Percentiles rank a stretch among this genome's conserved stretches.
Conservation (phyloP, 495 filamentous ascomycete species). For the Daldinia grandis region DNA sequence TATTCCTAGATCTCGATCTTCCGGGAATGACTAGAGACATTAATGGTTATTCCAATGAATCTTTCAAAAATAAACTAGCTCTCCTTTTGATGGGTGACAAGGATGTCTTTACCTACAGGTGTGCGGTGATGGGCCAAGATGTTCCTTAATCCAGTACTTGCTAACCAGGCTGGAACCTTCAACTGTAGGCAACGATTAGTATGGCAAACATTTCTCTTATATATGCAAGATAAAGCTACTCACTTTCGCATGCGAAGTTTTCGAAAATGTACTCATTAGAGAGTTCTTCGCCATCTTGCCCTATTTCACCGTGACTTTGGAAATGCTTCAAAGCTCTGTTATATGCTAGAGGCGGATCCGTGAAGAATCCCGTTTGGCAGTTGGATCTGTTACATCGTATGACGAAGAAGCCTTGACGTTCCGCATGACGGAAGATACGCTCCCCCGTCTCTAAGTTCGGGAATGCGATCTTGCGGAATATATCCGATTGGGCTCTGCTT, state of each 20-base stretch:
- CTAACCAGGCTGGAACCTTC: constrained; percentile 41
- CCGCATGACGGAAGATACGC: constrained; percentile 43
- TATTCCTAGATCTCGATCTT: constrained; percentile 29
- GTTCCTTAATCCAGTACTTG: constrained; percentile 46
- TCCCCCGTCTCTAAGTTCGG: constrained; percentile 38
- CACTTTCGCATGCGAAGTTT: constrained; percentile 41
- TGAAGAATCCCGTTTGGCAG: constrained; percentile 38
- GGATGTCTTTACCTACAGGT: constrained; percentile 36
- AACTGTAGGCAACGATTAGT: constrained; percentile 30
- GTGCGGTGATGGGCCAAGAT: constrained; percentile 39
- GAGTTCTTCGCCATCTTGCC: constrained; percentile 28
- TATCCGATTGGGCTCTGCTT: constrained; percentile 25
- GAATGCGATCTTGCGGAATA: constrained; percentile 39
- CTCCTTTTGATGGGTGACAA: neutral
- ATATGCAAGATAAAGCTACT: neutral
- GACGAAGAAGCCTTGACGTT: constrained; percentile 40
- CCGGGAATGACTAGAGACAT: constrained; percentile 27
- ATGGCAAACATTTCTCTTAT: neutral
- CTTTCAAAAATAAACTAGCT: neutral
- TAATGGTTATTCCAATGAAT: neutral
- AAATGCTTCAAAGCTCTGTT: constrained; percentile 46
- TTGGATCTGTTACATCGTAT: constrained; percentile 41
- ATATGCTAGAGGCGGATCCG: constrained; percentile 38
- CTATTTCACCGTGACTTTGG: constrained; percentile 33
- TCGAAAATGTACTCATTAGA: constrained; percentile 46